Percentiles rank a stretch among this genome's conserved stretches.
phyloP scores from a whole-genome alignment of 371 early-diverging fungal genomes.

The Rhizomucor miehei region DNA sequence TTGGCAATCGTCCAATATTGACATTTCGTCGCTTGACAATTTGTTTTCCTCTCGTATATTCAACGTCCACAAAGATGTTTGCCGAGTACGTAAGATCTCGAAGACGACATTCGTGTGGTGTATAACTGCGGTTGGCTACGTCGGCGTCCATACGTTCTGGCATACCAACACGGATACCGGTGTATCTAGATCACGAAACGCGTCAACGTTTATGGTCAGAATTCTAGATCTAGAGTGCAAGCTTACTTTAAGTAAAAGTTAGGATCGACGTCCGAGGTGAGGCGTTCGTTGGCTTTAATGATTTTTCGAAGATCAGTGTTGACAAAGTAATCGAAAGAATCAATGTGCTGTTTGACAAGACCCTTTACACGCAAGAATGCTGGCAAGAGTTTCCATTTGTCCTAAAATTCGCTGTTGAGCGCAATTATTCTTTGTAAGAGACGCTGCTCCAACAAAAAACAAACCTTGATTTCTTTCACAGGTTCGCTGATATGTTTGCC shows the following conservation, averaged over 20 bases:
- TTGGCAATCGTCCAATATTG: constrained; percentile 96
- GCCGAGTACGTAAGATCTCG: constrained; percentile 99
- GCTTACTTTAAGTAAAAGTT: constrained; percentile 91
- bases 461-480: constrained; percentile 50
- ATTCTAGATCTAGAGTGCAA: background rate
- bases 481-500: constrained; percentile 48
- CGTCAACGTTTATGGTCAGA: background rate
- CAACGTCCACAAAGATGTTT: constrained; percentile 95
- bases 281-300: constrained; percentile 90
- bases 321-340: constrained; percentile 99
- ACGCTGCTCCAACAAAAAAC: background rate
- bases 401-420: constrained; percentile 45
- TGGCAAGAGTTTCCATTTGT: constrained; percentile 98
- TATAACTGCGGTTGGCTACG: constrained; percentile 70
- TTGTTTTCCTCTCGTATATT: constrained; percentile 92
- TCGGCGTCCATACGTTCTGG: constrained; percentile 86
- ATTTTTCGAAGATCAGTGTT: constrained; percentile 96
- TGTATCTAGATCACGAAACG: constrained; percentile 58
- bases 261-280: constrained; percentile 99
- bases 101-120: constrained; percentile 99
- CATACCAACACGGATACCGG: constrained; percentile 85
- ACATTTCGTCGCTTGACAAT: constrained; percentile 86
- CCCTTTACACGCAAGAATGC: constrained; percentile 98
- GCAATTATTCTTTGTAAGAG: background rate
- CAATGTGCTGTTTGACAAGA: constrained; percentile 99